Percentiles rank a stretch among this genome's conserved stretches.
phyloP scores from a whole-genome alignment of 2,329 filamentous ascomycete species.

The Phoma sp. region DNA sequence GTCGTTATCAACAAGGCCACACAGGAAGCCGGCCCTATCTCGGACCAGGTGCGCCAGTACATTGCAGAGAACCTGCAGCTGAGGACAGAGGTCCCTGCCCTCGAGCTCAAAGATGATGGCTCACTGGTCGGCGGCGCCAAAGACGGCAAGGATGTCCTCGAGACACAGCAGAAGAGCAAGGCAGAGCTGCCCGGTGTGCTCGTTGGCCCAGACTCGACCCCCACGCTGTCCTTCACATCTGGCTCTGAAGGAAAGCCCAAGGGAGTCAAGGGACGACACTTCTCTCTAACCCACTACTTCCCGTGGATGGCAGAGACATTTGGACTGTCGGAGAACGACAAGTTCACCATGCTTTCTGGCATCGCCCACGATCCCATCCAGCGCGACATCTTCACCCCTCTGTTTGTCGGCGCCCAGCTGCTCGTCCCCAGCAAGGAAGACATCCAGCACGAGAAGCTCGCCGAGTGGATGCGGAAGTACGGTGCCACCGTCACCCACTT shows the following conservation, averaged over 20 bases:
- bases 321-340: slow-evolving; percentile 71
- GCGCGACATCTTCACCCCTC: slow-evolving; percentile 84
- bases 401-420: slow-evolving; percentile 83
- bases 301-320: slow-evolving; percentile 92
- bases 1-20: slow-evolving; percentile 76
- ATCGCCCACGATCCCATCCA: slow-evolving; percentile 76
- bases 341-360: slow-evolving; percentile 83
- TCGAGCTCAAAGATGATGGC: slow-evolving; percentile 76
- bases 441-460: slow-evolving; percentile 83
- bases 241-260: slow-evolving; percentile 83
- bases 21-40: slow-evolving; percentile 69
- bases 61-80: slow-evolving; percentile 75
- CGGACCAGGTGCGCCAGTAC: slow-evolving; percentile 67
- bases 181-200: slow-evolving; percentile 70
- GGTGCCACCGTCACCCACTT: slow-evolving; percentile 82
- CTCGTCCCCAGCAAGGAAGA: slow-evolving; percentile 81
- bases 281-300: slow-evolving; percentile 83
- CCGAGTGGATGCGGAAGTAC: slow-evolving; percentile 84
- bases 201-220: slow-evolving; percentile 84
- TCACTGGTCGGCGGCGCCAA: slow-evolving; percentile 70
- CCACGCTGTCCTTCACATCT: slow-evolving; percentile 68
- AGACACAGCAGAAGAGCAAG: slow-evolving; percentile 57
- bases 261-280: slow-evolving; percentile 87
- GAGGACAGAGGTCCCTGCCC: slow-evolving; percentile 74
- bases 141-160: slow-evolving; percentile 71